phyloP scores from a whole-genome alignment of 768 basidiomycete species.

The Auriscalpium vulgare region DNA sequence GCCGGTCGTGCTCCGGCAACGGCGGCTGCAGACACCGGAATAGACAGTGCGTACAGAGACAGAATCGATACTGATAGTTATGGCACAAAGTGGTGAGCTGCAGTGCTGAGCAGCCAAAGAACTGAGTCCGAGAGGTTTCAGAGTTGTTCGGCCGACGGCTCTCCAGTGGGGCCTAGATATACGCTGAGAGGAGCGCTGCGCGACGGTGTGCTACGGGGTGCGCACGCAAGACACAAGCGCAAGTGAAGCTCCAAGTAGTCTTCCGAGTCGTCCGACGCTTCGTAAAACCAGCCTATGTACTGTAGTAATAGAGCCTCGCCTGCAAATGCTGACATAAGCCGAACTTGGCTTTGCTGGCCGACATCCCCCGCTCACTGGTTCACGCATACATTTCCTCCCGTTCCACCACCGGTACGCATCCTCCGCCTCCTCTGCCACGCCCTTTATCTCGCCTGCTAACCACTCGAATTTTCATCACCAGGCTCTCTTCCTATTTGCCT shows the following conservation, averaged over 20 bases:
- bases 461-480: constrained; percentile 1
- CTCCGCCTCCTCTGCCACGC: background rate
- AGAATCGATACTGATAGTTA: background rate
- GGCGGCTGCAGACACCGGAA: no score
- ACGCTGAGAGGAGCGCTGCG: no score
- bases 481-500: background rate
- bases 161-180: background rate
- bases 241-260: no score
- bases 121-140: background rate
- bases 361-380: constrained; percentile 7
- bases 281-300: no score
- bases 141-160: background rate
- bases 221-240: background rate
- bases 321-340: constrained; percentile 6
- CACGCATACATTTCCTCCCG: background rate
- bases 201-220: no score
- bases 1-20: no score
- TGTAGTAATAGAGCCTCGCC: background rate
- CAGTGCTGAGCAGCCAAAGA: background rate
- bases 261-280: no score
- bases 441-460: background rate
- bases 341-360: constrained; percentile 11
- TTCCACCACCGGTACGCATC: background rate
- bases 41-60: background rate
- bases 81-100: no score